A percentile compares a stretch with the other conserved stretches of the same genome.
Evolutionary conservation across 495 filamentous ascomycete species (phyloP).

Genomic region (Aspergillus olivimuriae): DNA sequence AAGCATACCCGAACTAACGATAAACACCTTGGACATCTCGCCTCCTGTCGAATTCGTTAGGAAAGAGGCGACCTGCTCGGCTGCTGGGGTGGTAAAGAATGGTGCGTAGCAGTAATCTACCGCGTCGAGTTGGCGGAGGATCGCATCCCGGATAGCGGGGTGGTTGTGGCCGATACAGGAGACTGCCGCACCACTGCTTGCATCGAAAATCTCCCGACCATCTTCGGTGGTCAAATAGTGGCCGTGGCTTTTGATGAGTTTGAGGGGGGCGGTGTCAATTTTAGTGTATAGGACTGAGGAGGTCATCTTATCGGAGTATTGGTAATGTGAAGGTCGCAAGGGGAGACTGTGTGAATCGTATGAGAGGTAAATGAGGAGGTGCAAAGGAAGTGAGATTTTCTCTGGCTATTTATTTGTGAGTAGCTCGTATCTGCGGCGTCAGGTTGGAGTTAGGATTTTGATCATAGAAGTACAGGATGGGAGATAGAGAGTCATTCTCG

Average conservation of each 20-base stretch:
- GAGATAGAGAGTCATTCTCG: too few relatives aligned
- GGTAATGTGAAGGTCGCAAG: too few relatives aligned
- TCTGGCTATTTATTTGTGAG: too few relatives aligned
- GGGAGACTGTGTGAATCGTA: too few relatives aligned
- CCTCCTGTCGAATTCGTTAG: slow-evolving; percentile 20
- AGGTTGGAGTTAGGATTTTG: too few relatives aligned
- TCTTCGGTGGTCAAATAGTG: not conserved
- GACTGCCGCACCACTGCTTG: slow-evolving; percentile 25
- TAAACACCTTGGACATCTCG: slow-evolving; percentile 12
- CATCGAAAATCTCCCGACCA: not conserved
- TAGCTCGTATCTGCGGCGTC: too few relatives aligned
- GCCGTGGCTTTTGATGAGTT: not conserved
- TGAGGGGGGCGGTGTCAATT: not conserved
- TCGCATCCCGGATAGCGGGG: slow-evolving; percentile 25
- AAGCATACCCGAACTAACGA: slow-evolving; percentile 23
- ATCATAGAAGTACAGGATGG: too few relatives aligned
- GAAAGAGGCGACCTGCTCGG: slow-evolving; percentile 20
- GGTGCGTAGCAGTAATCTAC: slow-evolving; percentile 35
- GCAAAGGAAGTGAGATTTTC: too few relatives aligned
- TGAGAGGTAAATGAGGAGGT: too few relatives aligned
- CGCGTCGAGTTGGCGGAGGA: slow-evolving; percentile 27
- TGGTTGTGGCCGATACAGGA: slow-evolving; percentile 25
- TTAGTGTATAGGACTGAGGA: not conserved
- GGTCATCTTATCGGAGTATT: too few relatives aligned
- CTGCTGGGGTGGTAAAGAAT: slow-evolving; percentile 27